These are phyloP conservation scores for Leccinum colubrinum DNA, from an alignment of 1,284 basidiomycete genomes.

Conservation along the genomic window DNA sequence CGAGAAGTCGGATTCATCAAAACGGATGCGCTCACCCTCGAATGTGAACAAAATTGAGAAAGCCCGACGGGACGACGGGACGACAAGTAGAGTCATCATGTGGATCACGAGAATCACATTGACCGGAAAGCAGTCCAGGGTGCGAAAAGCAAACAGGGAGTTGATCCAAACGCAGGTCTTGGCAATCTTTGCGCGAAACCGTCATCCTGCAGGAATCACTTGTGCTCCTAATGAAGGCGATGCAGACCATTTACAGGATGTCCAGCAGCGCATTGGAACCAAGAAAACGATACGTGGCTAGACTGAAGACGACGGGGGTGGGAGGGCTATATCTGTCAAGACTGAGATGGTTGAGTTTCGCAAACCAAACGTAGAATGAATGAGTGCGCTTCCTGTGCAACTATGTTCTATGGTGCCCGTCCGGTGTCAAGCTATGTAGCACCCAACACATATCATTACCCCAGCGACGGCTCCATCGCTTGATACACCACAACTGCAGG, in stretches of 20 bases:
- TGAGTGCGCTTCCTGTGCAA: slow-evolving; percentile 27
- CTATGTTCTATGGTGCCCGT: too few relatives aligned
- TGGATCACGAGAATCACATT: slow-evolving; percentile 6
- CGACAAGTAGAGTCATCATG: slow-evolving; percentile 1
- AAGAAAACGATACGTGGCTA: slow-evolving; percentile 19
- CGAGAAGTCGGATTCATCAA: slow-evolving; percentile 8
- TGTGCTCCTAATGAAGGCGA: slow-evolving; percentile 7
- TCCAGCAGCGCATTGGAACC: slow-evolving; percentile 17
- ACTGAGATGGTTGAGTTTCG: slow-evolving; percentile 13
- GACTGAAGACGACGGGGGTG: slow-evolving; percentile 24
- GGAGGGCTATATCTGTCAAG: slow-evolving; percentile 21
- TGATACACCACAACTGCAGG: too few relatives aligned
- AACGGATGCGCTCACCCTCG: slow-evolving; percentile 6
- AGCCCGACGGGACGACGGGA: background rate
- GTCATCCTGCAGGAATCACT: slow-evolving; percentile 2
- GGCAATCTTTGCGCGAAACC: slow-evolving; percentile 11
- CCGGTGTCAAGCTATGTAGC: too few relatives aligned
- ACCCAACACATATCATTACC: too few relatives aligned
- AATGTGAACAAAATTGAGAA: slow-evolving; percentile 14
- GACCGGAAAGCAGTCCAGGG: slow-evolving; percentile 15
- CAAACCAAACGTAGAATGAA: slow-evolving; percentile 11
- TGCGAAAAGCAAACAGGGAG: slow-evolving; percentile 15
- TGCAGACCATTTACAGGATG: slow-evolving; percentile 18
- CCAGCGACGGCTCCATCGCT: too few relatives aligned
- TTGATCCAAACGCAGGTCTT: slow-evolving; percentile 27